A percentile compares a stretch with the other conserved stretches of the same genome.
Conservation (phyloP, 331 rosid species). For the Rhamnella rubrinervis region DNA sequence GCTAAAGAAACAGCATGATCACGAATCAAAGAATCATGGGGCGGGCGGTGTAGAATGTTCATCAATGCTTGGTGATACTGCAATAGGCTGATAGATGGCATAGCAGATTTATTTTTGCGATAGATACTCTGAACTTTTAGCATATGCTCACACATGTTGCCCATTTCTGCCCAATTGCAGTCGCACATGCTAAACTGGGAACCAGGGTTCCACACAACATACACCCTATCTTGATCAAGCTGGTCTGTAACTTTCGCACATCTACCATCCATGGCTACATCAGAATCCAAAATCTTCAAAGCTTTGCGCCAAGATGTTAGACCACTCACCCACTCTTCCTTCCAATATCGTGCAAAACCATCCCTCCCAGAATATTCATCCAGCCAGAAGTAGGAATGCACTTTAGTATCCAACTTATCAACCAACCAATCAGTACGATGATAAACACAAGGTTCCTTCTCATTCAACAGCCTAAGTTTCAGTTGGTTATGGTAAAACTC, state of each 20-base stretch:
- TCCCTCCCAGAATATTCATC: conserved; percentile 90
- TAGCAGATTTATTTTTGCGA: conserved; percentile 41
- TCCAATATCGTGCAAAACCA: conserved; percentile 84
- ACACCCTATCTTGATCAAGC: conserved; percentile 45
- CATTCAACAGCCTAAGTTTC: conserved; percentile 72
- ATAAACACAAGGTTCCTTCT: conserved; percentile 58
- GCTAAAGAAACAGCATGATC: conserved; percentile 85
- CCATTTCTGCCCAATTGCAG: conserved; percentile 83
- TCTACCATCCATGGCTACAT: conserved; percentile 57
- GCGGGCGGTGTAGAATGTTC: conserved; percentile 67
- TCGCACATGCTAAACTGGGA: conserved; percentile 73
- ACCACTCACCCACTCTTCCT: conserved; percentile 89
- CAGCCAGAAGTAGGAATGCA: conserved; percentile 92
- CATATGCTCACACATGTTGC: conserved; percentile 85
- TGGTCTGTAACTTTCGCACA: conserved; percentile 63
- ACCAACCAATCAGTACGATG: conserved; percentile 88
- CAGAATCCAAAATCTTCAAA: conserved; percentile 61
- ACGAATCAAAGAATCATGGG: conserved; percentile 75
- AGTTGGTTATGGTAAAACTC: conserved; percentile 86
- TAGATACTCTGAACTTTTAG: conserved; percentile 58
- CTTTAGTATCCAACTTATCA: conserved; percentile 82
- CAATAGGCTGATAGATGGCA: conserved; percentile 62
- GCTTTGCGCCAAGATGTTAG: conserved; percentile 94
- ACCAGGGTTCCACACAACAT: conserved; percentile 75
- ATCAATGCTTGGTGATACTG: conserved; percentile 66